Conservation (phyloP, 176 grass and related monocot genomes). For the Carex parvula region DNA sequence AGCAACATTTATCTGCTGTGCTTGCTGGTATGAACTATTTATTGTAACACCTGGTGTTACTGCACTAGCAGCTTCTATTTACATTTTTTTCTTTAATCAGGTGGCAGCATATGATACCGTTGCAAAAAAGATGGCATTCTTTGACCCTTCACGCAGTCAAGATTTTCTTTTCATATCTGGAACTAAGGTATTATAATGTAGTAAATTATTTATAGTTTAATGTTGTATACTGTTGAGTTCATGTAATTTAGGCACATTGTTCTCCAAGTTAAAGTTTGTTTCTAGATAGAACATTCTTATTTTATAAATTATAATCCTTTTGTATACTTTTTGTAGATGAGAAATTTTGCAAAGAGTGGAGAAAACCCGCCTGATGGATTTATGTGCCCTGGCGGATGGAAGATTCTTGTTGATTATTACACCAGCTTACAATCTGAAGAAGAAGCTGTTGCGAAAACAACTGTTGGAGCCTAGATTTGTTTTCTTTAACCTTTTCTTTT, state of each 20-base stretch:
- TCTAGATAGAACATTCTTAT: not conserved
- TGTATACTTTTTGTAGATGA: constrained; percentile 52
- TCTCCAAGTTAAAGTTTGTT: not conserved
- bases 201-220: constrained; percentile 3
- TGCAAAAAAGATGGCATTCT: constrained; percentile 90
- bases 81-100: constrained; percentile 30
- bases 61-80: not conserved
- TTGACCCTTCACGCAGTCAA: constrained; percentile 79
- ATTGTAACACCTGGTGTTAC: not conserved
- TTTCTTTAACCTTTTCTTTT: not conserved
- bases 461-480: constrained; percentile 10
- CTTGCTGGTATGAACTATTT: not conserved
- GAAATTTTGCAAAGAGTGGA: constrained; percentile 73
- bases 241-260: not conserved
- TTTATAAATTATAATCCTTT: not conserved
- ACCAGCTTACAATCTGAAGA: constrained; percentile 75
- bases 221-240: not conserved
- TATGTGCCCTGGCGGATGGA: constrained; percentile 92
- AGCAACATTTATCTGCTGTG: not conserved
- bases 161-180: constrained; percentile 98
- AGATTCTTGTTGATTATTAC: constrained; percentile 91
- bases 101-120: constrained; percentile 81
- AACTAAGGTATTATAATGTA: constrained; percentile 58
- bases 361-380: constrained; percentile 93
- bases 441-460: constrained; percentile 25